Conservation (phyloP, 73 alveolate genomes). For the Paraurostyla sp. region DNA sequence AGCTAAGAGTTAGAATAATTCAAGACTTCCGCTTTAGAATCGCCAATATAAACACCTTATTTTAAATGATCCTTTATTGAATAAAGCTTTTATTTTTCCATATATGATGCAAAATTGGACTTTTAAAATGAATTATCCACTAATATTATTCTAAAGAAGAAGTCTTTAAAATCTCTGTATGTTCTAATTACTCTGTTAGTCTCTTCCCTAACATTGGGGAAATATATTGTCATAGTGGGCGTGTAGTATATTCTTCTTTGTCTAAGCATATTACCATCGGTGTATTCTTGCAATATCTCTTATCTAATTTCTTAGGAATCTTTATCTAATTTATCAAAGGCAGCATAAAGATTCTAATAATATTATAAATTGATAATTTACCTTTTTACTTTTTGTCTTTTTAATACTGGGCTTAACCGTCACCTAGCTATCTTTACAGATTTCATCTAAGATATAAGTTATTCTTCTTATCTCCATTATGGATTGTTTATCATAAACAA, state of each 20-base stretch:
- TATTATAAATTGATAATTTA: too few species aligned
- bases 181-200: slow-evolving; percentile 69
- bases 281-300: not conserved
- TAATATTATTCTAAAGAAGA: slow-evolving; percentile 49
- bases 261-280: not conserved
- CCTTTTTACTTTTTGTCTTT: not conserved
- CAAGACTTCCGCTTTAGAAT: slow-evolving; percentile 41
- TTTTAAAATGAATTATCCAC: not conserved
- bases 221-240: slow-evolving; percentile 4
- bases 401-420: not conserved
- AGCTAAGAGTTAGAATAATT: slow-evolving; percentile 74
- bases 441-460: slow-evolving; percentile 7
- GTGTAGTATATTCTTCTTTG: slow-evolving; percentile 25
- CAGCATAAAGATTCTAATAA: too few species aligned
- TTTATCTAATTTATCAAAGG: not conserved
- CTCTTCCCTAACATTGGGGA: not conserved
- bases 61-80: slow-evolving; percentile 33
- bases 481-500: too few species aligned
- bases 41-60: slow-evolving; percentile 37
- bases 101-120: not conserved
- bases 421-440: not conserved
- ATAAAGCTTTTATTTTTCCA: not conserved
- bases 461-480: not conserved
- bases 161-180: slow-evolving; percentile 18
- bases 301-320: not conserved